Base-by-base conservation (phyloP, 2,329 filamentous ascomycete species). In the Exophiala viscosa region DNA sequence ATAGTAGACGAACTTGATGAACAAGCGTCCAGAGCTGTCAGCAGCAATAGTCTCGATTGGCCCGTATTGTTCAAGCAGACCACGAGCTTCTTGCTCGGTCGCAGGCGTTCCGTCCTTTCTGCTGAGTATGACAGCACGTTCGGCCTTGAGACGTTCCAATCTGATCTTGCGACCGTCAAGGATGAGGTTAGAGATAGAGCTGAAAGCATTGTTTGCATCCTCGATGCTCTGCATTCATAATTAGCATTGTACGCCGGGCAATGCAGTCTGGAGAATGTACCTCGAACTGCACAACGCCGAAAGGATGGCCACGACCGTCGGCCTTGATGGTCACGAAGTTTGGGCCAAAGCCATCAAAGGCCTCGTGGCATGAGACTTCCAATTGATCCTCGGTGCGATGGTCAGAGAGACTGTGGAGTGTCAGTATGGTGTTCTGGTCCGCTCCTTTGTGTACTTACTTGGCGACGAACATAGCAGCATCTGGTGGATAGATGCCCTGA, bases 231-330 rank as follows among this genome's bases (percentile, higher is more conserved):
- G 45, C 44, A 51, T 14, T 18, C 34, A 20, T 23, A 28, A 17
- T 62, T 20, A 61, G 55, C 48, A 38, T 49, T 35, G 11, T 23
- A 9, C 14, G 11, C 8, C 10, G 9, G 5, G 33, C 3, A 3
- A 41, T 17, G 11, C 20, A 20, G 39, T 13, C 4, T 18, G 14
- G 2, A 40, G n/a, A 32, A 39, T 61, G 48, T 59, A 68, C 69
- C 56, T 72, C 65, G 52, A 69, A 73, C 50, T 72, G 70, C 17
- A 71, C 64, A 62, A 72, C 69, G 11, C 65, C 70, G 34, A 63
- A 66, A 0, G 69, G 68, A 11, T 72, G 60, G 9, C 61, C 65
- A 47, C 67, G 66, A 36, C 59, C 62, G 55, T 71, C 64, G 13
- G 62, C 57, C 17, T 67, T 68, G 17, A 71, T 63, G 47, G 70